Evolutionary conservation across 805 yeast species (phyloP), one percentile per base, ranked within the genome.

Genomic region (Debaryomyces prosopidis): DNA sequence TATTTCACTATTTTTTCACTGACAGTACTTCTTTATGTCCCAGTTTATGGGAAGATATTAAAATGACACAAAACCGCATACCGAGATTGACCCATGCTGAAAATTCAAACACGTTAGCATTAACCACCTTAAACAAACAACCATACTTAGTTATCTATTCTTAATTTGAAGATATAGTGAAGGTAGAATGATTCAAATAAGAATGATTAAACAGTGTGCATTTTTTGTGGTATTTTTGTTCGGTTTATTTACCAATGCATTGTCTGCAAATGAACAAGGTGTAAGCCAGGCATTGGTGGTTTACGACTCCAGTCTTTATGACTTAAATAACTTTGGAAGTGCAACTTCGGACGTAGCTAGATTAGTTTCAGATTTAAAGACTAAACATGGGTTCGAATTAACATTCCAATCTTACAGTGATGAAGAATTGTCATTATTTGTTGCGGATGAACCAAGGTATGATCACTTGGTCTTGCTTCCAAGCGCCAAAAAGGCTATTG

Each of bases 401-500:
- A 50, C 54, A 26, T 54, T 51, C 26, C 55, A 58, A 39, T 37
- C 62, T 2, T 68, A 68, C 45, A 52, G 52, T 20, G 62, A 58
- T 42, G 59, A 49, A 18, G 49, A 51, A 18, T 49, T 60, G 20
- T 39, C 46, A 8, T 54, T 69, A 46, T 60, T 63, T 36, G 42
- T 47, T 34, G 59, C 58, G 18, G 67, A 55, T 4, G 57, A 52
- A 19, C 51, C 59, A 6, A 49, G 49, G 28, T 69, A 49, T 45
- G 59, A 65, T 38, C 62, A 68, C 49, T 52, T 66, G 49, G 53
- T 72, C 15, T 60, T 68, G 35, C 59, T 72, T 47, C 76, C 76
- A 5, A 50, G 68, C 10, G 39, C 65, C 32, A 67, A 68, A 51
- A 69, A 65, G 55, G 45, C 63, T 5, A 57, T 68, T 36, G 54